Conservation (phyloP, 345 rosid species). For the Noccaea caerulescens region DNA sequence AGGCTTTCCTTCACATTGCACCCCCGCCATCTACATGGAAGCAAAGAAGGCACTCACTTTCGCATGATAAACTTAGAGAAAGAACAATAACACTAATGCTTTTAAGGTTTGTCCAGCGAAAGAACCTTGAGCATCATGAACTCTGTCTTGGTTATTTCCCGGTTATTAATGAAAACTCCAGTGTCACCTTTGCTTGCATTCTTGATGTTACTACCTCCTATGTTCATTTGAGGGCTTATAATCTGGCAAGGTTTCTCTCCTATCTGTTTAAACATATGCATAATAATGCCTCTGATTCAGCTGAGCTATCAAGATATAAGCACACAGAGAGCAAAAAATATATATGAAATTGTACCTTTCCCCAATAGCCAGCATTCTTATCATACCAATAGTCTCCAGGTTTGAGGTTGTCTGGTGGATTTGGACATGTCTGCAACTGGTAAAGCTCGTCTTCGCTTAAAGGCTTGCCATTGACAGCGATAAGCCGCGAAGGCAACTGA, state of each 20-base stretch:
- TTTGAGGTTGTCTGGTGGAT: conserved; percentile 74
- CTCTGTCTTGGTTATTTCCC: conserved; percentile 74
- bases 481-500: conserved; percentile 70
- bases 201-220: conserved; percentile 57
- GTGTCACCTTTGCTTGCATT: conserved; percentile 84
- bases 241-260: conserved; percentile 83
- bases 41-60: conserved; percentile 5
- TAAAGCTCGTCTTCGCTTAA: conserved; percentile 58
- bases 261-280: conserved; percentile 51
- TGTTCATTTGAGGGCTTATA: conserved; percentile 54
- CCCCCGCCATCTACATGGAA: conserved; percentile 57
- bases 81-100: conserved; percentile 19
- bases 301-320: conserved; percentile 13
- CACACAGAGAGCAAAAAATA: not conserved
- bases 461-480: conserved; percentile 58
- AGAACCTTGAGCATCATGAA: conserved; percentile 71
- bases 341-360: conserved; percentile 62
- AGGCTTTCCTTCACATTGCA: conserved; percentile 73
- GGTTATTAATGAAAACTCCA: conserved; percentile 54
- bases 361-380: conserved; percentile 83
- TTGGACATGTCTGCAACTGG: conserved; percentile 58
- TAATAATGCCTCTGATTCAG: conserved; percentile 27
- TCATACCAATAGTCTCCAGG: conserved; percentile 94
- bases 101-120: conserved; percentile 8
- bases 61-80: not conserved